Evolutionary conservation across 2,329 filamentous ascomycete genomes (phyloP).

Genomic region (Dothistroma pini): DNA sequence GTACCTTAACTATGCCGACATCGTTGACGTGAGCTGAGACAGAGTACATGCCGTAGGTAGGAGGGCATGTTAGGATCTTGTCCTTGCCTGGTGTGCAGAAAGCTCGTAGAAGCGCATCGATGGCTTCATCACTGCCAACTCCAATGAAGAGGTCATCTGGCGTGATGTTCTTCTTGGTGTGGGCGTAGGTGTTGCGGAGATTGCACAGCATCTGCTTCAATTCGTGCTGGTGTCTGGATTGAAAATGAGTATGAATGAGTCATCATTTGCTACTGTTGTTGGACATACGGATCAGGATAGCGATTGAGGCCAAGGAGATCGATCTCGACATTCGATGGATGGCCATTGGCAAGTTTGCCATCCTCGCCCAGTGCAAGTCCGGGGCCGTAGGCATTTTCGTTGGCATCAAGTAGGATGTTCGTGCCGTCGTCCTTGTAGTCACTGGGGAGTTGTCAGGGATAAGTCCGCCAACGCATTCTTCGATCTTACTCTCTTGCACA

Average conservation of each 20-base stretch:
- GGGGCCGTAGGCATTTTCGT: slow-evolving; percentile 94
- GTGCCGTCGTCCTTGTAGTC: slow-evolving; percentile 99
- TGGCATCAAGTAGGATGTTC: slow-evolving; percentile 94
- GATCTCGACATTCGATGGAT: slow-evolving; percentile 54
- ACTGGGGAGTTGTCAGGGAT: slow-evolving; percentile 30
- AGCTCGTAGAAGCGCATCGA: slow-evolving; percentile 87
- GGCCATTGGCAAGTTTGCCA: slow-evolving; percentile 47
- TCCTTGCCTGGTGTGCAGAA: slow-evolving; percentile 87
- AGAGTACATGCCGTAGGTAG: slow-evolving; percentile 97
- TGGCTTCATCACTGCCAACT: slow-evolving; percentile 93
- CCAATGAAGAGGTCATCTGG: slow-evolving; percentile 90
- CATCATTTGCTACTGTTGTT: slow-evolving; percentile 2
- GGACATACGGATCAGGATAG: slow-evolving; percentile 76
- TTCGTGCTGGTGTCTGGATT: slow-evolving; percentile 68
- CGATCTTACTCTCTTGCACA: slow-evolving; percentile 52
- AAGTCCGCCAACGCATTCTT: slow-evolving; percentile 44
- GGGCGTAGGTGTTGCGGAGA: slow-evolving; percentile 78
- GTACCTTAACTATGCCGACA: slow-evolving; percentile 79
- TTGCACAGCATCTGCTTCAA: slow-evolving; percentile 84
- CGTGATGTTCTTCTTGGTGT: slow-evolving; percentile 68
- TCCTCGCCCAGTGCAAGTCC: slow-evolving; percentile 57
- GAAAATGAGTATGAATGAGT: slow-evolving; percentile 14
- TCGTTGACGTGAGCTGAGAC: slow-evolving; percentile 96
- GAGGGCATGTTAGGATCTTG: slow-evolving; percentile 89
- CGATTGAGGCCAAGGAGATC: slow-evolving; percentile 82